These are phyloP conservation scores for Euphrasia confusa DNA, from an alignment of 257 asterid species.

Conservation along the genomic window DNA sequence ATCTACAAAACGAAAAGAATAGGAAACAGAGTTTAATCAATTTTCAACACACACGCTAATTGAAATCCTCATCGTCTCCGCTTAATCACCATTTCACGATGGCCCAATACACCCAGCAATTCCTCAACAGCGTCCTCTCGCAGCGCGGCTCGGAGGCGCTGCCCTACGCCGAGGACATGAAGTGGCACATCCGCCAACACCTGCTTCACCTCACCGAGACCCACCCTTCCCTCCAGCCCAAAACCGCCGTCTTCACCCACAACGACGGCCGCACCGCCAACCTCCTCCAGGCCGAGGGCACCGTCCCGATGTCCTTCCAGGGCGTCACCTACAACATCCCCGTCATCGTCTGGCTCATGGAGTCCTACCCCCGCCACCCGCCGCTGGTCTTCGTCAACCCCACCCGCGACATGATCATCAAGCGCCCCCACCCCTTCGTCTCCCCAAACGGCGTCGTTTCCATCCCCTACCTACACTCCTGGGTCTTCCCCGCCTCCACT, in stretches of 20 bases:
- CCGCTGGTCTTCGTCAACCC: constrained; percentile 89
- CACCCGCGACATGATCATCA: constrained; percentile 81
- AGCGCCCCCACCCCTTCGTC: constrained; percentile 75
- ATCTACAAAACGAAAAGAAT: background rate
- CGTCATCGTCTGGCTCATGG: constrained; percentile 80
- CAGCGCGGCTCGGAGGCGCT: constrained; percentile 69
- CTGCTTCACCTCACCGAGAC: constrained; percentile 54
- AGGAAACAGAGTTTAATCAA: background rate
- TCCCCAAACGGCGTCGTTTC: constrained; percentile 83
- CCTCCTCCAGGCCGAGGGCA: constrained; percentile 87
- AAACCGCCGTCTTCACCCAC: constrained; percentile 78
- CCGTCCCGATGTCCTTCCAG: constrained; percentile 68
- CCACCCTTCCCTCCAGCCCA: constrained; percentile 70
- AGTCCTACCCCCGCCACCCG: constrained; percentile 81
- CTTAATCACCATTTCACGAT: constrained; percentile 21
- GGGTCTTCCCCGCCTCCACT: constrained; percentile 87
- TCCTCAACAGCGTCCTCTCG: constrained; percentile 75
- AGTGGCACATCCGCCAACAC: constrained; percentile 85
- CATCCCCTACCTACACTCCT: constrained; percentile 62
- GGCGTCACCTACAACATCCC: constrained; percentile 84
- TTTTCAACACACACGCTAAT: background rate
- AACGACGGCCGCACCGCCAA: constrained; percentile 88
- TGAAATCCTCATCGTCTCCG: background rate
- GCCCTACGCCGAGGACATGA: constrained; percentile 70
- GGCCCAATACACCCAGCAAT: constrained; percentile 69